phyloP scores from a whole-genome alignment of 306 rosid species.

The Styphnolobium japonicum region DNA sequence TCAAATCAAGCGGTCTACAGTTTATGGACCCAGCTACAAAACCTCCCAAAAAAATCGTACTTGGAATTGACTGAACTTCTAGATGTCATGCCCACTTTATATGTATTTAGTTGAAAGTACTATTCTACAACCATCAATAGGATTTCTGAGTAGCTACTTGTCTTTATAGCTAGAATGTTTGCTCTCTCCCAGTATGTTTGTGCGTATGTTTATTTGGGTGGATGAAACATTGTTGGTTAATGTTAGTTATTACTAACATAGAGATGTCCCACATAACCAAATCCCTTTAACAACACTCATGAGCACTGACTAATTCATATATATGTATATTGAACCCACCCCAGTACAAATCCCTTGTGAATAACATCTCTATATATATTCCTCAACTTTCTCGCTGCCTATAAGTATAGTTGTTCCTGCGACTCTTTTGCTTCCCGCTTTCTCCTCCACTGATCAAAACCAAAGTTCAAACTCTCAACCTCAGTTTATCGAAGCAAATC shows the following conservation, averaged over 20 bases:
- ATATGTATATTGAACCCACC: constrained; percentile 12
- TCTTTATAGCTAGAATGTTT: constrained; percentile 28
- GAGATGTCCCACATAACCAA: constrained; percentile 37
- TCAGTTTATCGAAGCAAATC: constrained; percentile 2
- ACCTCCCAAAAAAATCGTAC: constrained; percentile 20
- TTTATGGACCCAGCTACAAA: constrained; percentile 18
- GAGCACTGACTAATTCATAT: constrained; percentile 16
- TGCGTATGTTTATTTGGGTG: not conserved
- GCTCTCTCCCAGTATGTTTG: not conserved
- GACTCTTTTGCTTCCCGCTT: constrained; percentile 19
- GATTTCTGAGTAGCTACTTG: constrained; percentile 28
- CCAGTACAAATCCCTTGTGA: constrained; percentile 1
- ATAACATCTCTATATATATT: constrained; percentile 9
- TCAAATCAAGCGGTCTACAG: constrained; percentile 23
- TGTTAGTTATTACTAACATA: constrained; percentile 39
- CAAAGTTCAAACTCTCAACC: constrained; percentile 19
- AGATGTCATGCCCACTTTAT: constrained; percentile 18
- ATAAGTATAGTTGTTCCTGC: not conserved
- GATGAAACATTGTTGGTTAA: constrained; percentile 48
- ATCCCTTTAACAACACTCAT: constrained; percentile 20
- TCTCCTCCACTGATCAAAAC: constrained; percentile 16
- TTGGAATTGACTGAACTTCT: constrained; percentile 24
- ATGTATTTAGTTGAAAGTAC: constrained; percentile 31
- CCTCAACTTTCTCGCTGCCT: constrained; percentile 11
- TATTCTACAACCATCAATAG: constrained; percentile 21